These are phyloP conservation scores for Melanomma pulvis-pyrius DNA, from an alignment of 495 filamentous ascomycete genomes.

Conservation along the genomic window DNA sequence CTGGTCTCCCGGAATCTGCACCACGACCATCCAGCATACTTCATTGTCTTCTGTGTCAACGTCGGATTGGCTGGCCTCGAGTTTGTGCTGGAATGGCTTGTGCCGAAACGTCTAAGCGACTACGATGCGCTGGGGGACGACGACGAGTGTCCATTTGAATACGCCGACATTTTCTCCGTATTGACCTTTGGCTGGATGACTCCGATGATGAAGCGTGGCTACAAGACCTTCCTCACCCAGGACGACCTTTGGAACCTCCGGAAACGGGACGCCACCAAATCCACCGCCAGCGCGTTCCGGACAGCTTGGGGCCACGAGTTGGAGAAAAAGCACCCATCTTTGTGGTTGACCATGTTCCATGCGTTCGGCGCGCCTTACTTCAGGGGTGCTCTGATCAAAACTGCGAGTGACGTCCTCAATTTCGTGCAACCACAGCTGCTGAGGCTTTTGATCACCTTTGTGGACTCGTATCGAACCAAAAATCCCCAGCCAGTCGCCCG, in stretches of 20 bases:
- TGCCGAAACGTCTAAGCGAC: constrained; percentile 80
- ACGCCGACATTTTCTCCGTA: constrained; percentile 90
- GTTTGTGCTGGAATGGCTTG: constrained; percentile 84
- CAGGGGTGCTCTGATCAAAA: constrained; percentile 79
- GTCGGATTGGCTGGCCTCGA: constrained; percentile 72
- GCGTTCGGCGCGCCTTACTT: constrained; percentile 85
- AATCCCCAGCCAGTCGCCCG: constrained; percentile 74
- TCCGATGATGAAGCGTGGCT: constrained; percentile 93
- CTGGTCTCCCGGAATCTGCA: constrained; percentile 77
- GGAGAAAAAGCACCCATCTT: constrained; percentile 70
- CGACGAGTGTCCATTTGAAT: constrained; percentile 92
- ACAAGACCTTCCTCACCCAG: constrained; percentile 88
- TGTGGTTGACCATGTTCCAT: constrained; percentile 91
- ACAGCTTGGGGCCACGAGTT: constrained; percentile 78
- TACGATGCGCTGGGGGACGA: constrained; percentile 86
- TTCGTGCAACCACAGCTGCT: constrained; percentile 93
- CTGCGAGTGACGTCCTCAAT: constrained; percentile 76
- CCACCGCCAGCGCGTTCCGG: constrained; percentile 68
- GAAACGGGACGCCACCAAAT: constrained; percentile 72
- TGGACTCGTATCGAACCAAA: constrained; percentile 71
- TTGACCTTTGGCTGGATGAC: constrained; percentile 99
- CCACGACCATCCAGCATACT: constrained; percentile 67
- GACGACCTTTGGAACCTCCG: constrained; percentile 96
- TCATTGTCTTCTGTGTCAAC: constrained; percentile 74
- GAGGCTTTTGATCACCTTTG: constrained; percentile 80